Base-by-base conservation (phyloP, 2,329 filamentous ascomycete genomes). In the Elsinoe fawcettii region DNA sequence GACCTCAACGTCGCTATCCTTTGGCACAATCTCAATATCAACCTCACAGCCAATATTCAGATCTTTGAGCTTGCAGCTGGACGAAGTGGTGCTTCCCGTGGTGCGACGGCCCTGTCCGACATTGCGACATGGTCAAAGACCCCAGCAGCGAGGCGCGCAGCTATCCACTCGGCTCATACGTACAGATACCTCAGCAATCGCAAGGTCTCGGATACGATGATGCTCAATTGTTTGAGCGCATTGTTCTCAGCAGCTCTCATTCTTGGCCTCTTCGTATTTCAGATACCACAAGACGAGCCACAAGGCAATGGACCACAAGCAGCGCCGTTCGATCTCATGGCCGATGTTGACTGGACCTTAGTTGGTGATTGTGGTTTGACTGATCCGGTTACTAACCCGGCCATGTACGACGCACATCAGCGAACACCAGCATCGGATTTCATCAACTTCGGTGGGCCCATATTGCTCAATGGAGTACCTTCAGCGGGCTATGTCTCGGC, bases 1-100 rank as follows among this genome's bases (percentile, higher is more conserved):
- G 76, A 77, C 54, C 71, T 78, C 2, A 80, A 80, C 51, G 75
- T 75, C 3, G 65, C 75, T 1, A 69, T 79, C 2, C 71, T 79
- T 36, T 80, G 78, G 78, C 77, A 80, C 60, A 74, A 75, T 43
- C 74, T 78, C 55, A 78, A 75, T 61, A 77, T 80, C 71, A 74
- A 73, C 61, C 70, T 80, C 2, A 75, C 76, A 0, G 73, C 77
- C 2, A 78, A 80, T 57, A 73, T 78, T 7, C 75, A 77, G 49
- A 74, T 78, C 25, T 80, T 80, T 57, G 76, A 80, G 57, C 66
- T 78, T 14, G 77, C 77, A 4, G 77, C 77, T 9, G 77, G 77
- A 4, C 75, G 77, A 37, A 69, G 72, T 2, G 78, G 77, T 2
- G 72, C 77, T 0, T 67, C 61, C 2, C 73, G 75, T 12, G 78